These are phyloP conservation scores for Colletotrichum sansevieriae DNA, from an alignment of 2,329 filamentous ascomycete genomes.

Conservation along the genomic window DNA sequence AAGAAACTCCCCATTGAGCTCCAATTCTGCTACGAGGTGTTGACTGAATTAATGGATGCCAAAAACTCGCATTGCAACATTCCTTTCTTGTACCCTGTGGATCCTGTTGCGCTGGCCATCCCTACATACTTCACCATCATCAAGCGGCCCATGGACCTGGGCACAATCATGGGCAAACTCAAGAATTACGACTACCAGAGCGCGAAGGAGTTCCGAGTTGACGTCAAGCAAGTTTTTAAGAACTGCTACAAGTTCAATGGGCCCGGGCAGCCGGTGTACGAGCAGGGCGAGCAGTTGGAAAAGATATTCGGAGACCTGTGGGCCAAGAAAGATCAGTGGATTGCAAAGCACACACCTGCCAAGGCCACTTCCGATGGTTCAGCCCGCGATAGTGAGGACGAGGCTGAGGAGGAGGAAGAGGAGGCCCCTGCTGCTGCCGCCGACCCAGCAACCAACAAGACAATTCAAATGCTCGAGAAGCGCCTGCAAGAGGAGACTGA, in stretches of 20 bases:
- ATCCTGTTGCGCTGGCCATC: constrained; percentile 93
- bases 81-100: constrained; percentile 87
- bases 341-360: constrained; percentile 77
- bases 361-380: constrained; percentile 69
- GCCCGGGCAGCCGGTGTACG: constrained; percentile 78
- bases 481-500: constrained; percentile 68
- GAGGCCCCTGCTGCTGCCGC: constrained; percentile 72
- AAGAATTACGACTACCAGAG: constrained; percentile 83
- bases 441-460: constrained; percentile 48
- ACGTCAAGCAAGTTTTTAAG: constrained; percentile 84
- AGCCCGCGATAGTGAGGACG: constrained; percentile 76
- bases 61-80: constrained; percentile 77
- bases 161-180: constrained; percentile 84
- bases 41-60: constrained; percentile 81
- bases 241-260: constrained; percentile 95
- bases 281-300: constrained; percentile 79
- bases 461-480: constrained; percentile 66
- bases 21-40: constrained; percentile 86
- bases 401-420: constrained; percentile 79
- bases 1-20: constrained; percentile 91
- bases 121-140: constrained; percentile 93
- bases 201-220: constrained; percentile 86
- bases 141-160: constrained; percentile 96
- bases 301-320: constrained; percentile 81
- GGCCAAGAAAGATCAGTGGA: constrained; percentile 83